Base-by-base conservation (phyloP, 345 rosid genomes). In the Camelina laxa region DNA sequence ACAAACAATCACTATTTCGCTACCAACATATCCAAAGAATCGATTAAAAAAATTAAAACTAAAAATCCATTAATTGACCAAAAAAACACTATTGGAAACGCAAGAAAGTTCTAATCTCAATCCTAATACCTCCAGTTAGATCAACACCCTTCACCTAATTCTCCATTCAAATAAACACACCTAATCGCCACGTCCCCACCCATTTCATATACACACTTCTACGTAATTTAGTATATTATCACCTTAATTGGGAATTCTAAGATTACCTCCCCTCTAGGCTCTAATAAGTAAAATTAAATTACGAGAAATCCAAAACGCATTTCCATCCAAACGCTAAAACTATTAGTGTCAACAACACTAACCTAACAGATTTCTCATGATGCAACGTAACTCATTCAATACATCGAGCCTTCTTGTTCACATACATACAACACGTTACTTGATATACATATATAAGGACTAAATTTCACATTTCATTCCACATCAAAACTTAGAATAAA, bases 101-200 rank as follows among this genome's bases (percentile, higher is more conserved):
- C 73, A 67, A 45, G 45, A 47, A 58, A 49, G 20, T 49, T 75
- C 35, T 49, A 53, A 27, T 75, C 73, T 17, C 50, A 75, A 14
- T 67, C 73, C 9, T 6, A 30, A 30, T 22, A 7, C 16, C 15
- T 27, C 56, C 13, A 19, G 68, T 75, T 75, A 75, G 79, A 75
- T 75, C 55, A 75, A 75, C 79, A 67, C 73, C 55, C 31, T 49
- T 75, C 62, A 75, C 73, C 73, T 67, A 74, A 67, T 67, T 67
- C 36, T 67, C 24, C 44, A 12, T 24, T 75, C 54, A 49, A 36
- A 27, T 36, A 11, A 57, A 1, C 9, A 33, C 7, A 35, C 42
- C 12, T 56, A 22, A 24, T 38, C 9, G 68, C 60, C 78, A 74
- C 65, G 59, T 72, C 45, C 30, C 55, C 63, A 53, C 53, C 17